phyloP scores from a whole-genome alignment of 1,284 basidiomycete genomes.

The Heterobasidion parviporum region DNA sequence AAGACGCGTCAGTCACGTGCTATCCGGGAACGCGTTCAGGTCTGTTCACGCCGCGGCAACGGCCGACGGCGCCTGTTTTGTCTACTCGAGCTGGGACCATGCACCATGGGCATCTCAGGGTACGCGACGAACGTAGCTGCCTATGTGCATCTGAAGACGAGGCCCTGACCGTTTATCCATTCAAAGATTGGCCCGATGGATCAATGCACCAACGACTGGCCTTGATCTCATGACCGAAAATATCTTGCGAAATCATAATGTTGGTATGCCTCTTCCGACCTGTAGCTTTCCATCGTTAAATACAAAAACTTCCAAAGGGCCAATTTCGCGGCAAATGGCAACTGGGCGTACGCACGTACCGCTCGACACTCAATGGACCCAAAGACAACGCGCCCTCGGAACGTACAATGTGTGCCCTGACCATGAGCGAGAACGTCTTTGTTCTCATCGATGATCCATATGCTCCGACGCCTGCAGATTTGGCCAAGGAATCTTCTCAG shows the following conservation, averaged over 20 bases:
- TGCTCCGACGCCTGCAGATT: constrained; percentile 56
- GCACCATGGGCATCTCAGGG: neutral
- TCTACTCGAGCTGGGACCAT: neutral
- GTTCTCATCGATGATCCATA: constrained; percentile 66
- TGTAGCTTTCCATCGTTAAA: neutral
- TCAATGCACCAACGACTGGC: constrained; percentile 65
- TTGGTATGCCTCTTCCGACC: constrained; percentile 20
- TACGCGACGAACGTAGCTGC: neutral
- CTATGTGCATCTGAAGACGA: too few relatives aligned
- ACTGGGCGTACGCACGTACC: constrained; percentile 61
- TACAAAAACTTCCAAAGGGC: constrained; percentile 33
- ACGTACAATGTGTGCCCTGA: constrained; percentile 62
- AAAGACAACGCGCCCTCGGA: constrained; percentile 45
- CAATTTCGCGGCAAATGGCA: constrained; percentile 53
- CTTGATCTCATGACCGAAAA: constrained; percentile 61
- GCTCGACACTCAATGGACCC: constrained; percentile 52
- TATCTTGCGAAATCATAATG: constrained; percentile 63
- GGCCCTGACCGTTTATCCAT: too few relatives aligned
- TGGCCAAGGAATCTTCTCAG: constrained; percentile 17
- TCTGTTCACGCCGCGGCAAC: neutral
- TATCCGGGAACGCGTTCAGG: neutral
- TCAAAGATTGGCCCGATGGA: constrained; percentile 65
- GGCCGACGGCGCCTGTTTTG: neutral
- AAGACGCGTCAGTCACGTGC: neutral
- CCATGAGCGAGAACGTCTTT: constrained; percentile 72